Percentiles rank a stretch among this genome's conserved stretches.
phyloP scores from a whole-genome alignment of 2,329 filamentous ascomycete genomes.

The Verticillium nonalfalfae region DNA sequence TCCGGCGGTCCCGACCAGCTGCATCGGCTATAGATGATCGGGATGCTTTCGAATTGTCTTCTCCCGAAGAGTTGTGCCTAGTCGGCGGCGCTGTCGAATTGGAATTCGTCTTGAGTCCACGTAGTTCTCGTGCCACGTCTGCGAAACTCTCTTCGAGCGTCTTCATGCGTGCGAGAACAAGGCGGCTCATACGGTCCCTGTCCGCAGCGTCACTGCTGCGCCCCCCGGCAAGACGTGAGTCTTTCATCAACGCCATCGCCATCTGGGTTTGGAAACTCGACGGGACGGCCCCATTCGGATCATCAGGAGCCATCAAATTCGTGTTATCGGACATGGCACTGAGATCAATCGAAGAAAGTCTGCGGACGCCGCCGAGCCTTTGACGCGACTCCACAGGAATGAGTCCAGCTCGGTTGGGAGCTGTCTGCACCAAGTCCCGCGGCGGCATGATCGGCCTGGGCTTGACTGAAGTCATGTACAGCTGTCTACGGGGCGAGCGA shows the following conservation, averaged over 20 bases:
- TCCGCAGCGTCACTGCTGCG: constrained; percentile 28
- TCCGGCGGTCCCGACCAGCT: constrained; percentile 22
- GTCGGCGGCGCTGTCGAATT: constrained; percentile 40
- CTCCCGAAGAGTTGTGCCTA: constrained; percentile 44
- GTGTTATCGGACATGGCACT: constrained; percentile 70
- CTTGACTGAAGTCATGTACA: constrained; percentile 37
- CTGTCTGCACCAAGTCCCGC: constrained; percentile 46
- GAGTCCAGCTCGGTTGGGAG: constrained; percentile 48
- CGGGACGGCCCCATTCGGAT: constrained; percentile 57
- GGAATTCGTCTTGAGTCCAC: constrained; percentile 46
- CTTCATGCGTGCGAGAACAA: constrained; percentile 87
- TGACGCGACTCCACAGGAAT: constrained; percentile 41
- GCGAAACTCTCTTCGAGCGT: constrained; percentile 86
- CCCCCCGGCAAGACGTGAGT: constrained; percentile 42
- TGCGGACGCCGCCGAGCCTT: constrained; percentile 29
- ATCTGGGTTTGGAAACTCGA: constrained; percentile 79
- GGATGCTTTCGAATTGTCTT: constrained; percentile 21
- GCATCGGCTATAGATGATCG: constrained; percentile 23
- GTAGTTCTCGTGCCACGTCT: constrained; percentile 78
- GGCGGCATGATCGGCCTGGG: constrained; percentile 51
- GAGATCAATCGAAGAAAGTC: constrained; percentile 61
- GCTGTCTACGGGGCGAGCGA: constrained; percentile 40
- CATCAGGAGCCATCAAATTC: constrained; percentile 50
- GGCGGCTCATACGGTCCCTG: constrained; percentile 66
- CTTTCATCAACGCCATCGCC: constrained; percentile 61